Base-by-base conservation (phyloP, 306 rosid genomes). In the Ormosia emarginata region DNA sequence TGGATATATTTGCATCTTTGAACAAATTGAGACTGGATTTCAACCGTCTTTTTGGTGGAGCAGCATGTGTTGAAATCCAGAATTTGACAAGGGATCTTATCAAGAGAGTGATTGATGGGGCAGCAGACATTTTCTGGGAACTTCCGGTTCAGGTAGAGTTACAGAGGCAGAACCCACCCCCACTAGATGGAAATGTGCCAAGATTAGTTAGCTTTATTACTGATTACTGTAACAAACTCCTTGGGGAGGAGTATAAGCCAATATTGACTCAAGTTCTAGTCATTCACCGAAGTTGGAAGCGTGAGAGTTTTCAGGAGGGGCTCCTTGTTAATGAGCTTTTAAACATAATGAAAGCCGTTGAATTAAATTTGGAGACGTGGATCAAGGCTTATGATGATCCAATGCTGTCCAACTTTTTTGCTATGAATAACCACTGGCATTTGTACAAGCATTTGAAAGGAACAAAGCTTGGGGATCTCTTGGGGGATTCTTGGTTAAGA, bases 21-120 rank as follows among this genome's bases (percentile, higher is more conserved):
- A 95, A 87, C 91, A 95, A 89, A 78, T 84, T 95, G 92, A 92
- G 99, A 74, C 82, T 90, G 62, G 99, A 95, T 77, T 96, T 96
- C 66, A 96, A 92, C 88, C 91, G 99, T 71, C 94, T 96, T 61
- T 96, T 96, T 10, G 99, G 99, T 0, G 98, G 99, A 61, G 88
- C 85, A 4, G 92, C 98, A 4, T 96, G 99, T 87, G 53, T 36
- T 30, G 99, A 96, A 84, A 96, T 96, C 76, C 99, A 96, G 79
- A 93, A 89, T 69, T 82, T 93, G 84, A 96, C 99, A n/a, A 83
- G 99, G 88, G 99, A 93, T 87, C 98, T 96, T 78, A 93, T 96
- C 57, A 96, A 89, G 90, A 88, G 91, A 49, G 97, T 96, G 47
- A 92, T 96, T 47, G 94, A 93, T 83, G 99, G 98, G 46, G 97